Conservation (phyloP, 768 basidiomycete genomes). For the Calvatia gigantea region DNA sequence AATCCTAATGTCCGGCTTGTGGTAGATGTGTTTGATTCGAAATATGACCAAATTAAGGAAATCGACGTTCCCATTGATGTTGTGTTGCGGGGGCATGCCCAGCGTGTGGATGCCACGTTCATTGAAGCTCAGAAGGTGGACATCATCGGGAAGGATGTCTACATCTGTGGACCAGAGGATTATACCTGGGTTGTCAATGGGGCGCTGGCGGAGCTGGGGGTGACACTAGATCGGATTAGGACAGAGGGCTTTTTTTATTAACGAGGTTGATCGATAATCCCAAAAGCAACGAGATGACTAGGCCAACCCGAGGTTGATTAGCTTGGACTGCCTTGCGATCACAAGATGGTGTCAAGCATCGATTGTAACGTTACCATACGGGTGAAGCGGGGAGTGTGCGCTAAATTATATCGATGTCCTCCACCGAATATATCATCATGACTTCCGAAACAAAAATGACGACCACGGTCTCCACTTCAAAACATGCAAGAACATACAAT, state of each 20-base stretch:
- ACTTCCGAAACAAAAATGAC: no score
- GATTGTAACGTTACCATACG: no score
- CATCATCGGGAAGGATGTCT: conserved; percentile 27
- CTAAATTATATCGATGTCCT: no score
- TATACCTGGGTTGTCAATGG: conserved; percentile 40
- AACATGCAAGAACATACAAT: no score
- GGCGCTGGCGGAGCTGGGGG: conserved; percentile 30
- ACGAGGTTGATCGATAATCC: neutral
- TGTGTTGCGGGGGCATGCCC: conserved; percentile 16
- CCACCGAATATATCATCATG: no score
- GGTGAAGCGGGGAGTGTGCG: no score
- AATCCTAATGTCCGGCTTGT: conserved; percentile 21
- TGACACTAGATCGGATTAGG: conserved; percentile 27
- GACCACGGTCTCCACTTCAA: no score
- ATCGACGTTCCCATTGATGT: conserved; percentile 7
- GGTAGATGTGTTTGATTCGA: conserved; percentile 38
- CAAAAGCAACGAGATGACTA: no score
- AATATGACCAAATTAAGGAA: conserved; percentile 5
- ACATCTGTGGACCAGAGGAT: conserved; percentile 46
- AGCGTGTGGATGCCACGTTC: conserved; percentile 19
- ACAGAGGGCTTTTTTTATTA: conserved; percentile 44
- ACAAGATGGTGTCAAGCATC: no score
- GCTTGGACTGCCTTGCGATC: neutral
- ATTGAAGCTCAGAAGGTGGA: conserved; percentile 17
- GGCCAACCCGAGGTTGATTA: neutral